Evolutionary conservation across 805 yeast species (phyloP).

Genomic region (Candida silvatica): DNA sequence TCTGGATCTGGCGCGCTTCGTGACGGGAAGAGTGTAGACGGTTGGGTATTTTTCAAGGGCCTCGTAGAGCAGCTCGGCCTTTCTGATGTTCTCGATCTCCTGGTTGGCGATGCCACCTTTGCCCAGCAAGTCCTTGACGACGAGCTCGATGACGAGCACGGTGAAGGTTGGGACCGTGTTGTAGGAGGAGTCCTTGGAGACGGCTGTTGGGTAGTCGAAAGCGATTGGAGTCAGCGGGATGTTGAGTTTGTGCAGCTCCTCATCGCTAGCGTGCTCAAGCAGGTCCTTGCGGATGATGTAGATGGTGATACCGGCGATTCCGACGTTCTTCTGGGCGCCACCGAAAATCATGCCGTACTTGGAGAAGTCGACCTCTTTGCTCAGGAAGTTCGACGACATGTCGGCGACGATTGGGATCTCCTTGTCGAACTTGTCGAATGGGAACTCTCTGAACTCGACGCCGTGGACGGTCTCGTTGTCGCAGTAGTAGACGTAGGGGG

Average conservation of each 20-base stretch:
- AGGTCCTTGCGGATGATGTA: constrained; percentile 82
- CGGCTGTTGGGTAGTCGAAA: constrained; percentile 77
- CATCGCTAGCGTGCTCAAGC: constrained; percentile 58
- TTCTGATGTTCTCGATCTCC: constrained; percentile 45
- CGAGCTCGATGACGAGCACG: constrained; percentile 76
- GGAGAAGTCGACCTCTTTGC: constrained; percentile 70
- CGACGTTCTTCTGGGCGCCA: constrained; percentile 98
- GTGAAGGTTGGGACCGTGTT: constrained; percentile 95
- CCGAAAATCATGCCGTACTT: constrained; percentile 89
- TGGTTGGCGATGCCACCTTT: constrained; percentile 70
- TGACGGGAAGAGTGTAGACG: constrained; percentile 61
- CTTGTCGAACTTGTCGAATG: constrained; percentile 47
- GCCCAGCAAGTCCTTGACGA: constrained; percentile 49
- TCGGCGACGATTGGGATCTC: constrained; percentile 85
- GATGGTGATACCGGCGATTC: constrained; percentile 90
- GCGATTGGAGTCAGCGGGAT: constrained; percentile 88
- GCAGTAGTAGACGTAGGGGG: constrained; percentile 83
- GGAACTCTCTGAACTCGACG: constrained; percentile 57
- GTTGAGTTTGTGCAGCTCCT: constrained; percentile 44
- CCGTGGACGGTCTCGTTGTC: constrained; percentile 98
- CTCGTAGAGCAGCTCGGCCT: constrained; percentile 56
- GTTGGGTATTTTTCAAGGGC: constrained; percentile 60
- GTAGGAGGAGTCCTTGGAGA: constrained; percentile 84
- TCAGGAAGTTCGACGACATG: constrained; percentile 87
- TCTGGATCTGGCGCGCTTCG: constrained; percentile 55